Base-by-base conservation (phyloP, 306 rosid genomes). In the Casuarina glauca region DNA sequence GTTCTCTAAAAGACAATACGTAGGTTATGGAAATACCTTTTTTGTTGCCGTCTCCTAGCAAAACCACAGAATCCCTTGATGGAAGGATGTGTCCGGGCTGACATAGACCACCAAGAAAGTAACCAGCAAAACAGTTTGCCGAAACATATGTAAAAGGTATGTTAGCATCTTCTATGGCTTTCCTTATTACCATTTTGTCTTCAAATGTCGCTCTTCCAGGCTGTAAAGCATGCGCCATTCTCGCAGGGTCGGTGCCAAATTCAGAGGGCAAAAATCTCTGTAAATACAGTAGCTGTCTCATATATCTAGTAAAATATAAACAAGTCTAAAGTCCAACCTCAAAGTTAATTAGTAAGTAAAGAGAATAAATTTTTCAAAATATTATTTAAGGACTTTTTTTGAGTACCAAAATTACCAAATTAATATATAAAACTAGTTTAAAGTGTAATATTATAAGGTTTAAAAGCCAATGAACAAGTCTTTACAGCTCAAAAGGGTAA, bases 211-310 rank as follows among this genome's bases (percentile, higher is more conserved):
- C 90, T 72, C 93, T 88, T 75, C 97, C 97, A 0, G 93, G 96
- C 57, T 87, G 90, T 81, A 88, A 66, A 48, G 97, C 95, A 73
- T 90, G 64, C 36, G 11, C 80, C 97, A 92, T 92, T 43, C 87
- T 87, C 17, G 90, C 89, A 0, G 93, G 91, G 46, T 92, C 97
- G 8, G 86, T 84, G 26, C 97, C 97, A 57, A 86, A 92, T 74
- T 92, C 97, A 1, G 96, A 92, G 6, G 96, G 96, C 74, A 90
- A 63, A 78, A 90, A 92, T 77, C 93, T 90, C 97, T 92, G 79
- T 20, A 16, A 50, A 38, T 57, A 45, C 0, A 9, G 2, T 11
- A 57, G 32, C 32, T 26, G 32, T 26, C 32, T 26, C 32, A 26
- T 26, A 26, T 26, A 26, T 0, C 32, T 26, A 26, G 32, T 26